phyloP scores from a whole-genome alignment of 805 yeast genomes.

The Wickerhamomyces sydowiorum region DNA sequence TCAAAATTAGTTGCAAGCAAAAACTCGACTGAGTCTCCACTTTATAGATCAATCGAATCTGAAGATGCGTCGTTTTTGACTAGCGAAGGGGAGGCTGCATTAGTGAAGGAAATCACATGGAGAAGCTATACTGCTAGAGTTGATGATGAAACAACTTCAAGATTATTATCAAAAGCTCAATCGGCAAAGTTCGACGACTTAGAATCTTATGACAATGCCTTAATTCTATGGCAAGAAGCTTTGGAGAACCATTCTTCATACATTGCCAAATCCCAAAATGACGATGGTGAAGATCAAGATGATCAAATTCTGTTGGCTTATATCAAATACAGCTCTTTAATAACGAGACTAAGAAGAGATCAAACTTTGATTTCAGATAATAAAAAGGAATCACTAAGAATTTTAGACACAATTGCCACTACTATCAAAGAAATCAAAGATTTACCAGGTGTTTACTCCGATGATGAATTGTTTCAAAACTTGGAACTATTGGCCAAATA shows the following conservation, averaged over 20 bases:
- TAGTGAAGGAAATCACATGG: constrained; percentile 47
- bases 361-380: constrained; percentile 17
- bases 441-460: constrained; percentile 89
- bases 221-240: constrained; percentile 66
- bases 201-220: constrained; percentile 49
- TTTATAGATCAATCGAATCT: constrained; percentile 33
- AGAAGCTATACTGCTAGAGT: constrained; percentile 58
- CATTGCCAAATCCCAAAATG: constrained; percentile 45
- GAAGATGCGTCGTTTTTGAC: constrained; percentile 21
- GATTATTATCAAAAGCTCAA: constrained; percentile 40
- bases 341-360: constrained; percentile 72
- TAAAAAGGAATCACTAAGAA: constrained; percentile 30
- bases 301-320: constrained; percentile 72
- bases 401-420: constrained; percentile 36
- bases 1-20: constrained; percentile 39
- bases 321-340: constrained; percentile 60
- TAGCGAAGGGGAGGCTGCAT: constrained; percentile 22
- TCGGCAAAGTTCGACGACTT: constrained; percentile 26
- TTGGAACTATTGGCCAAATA: constrained; percentile 44
- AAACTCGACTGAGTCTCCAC: constrained; percentile 21
- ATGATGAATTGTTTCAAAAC: constrained; percentile 57
- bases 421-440: constrained; percentile 60
- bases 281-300: constrained; percentile 57
- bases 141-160: constrained; percentile 68
- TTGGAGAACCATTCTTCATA: constrained; percentile 53